A percentile compares a stretch with the other conserved stretches of the same genome.
These are phyloP conservation scores for Poteriospumella lacustris DNA, from an alignment of 108 stramenopile genomes.

Conservation along the genomic window DNA sequence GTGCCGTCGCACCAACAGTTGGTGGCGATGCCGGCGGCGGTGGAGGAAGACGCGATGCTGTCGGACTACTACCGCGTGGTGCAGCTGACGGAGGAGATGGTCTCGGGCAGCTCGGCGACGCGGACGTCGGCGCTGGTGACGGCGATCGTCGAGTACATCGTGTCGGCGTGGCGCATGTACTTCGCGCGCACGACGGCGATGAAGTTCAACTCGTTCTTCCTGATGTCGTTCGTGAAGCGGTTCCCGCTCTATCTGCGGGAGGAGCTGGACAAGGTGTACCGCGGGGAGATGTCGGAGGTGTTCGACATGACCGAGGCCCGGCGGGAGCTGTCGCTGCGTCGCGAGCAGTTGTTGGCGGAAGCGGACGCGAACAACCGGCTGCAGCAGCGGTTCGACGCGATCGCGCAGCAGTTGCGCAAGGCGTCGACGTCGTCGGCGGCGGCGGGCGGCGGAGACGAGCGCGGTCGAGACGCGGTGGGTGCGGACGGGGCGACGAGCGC, in stretches of 20 bases:
- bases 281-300: conserved; percentile 58
- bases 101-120: conserved; percentile 64
- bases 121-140: conserved; percentile 74
- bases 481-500: no score
- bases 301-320: conserved; percentile 54
- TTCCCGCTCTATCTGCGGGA: conserved; percentile 70
- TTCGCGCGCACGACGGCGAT: conserved; percentile 73
- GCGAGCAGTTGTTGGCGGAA: conserved; percentile 68
- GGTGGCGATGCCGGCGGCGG: no score
- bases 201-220: conserved; percentile 89
- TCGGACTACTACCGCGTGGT: conserved; percentile 67
- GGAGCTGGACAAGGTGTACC: conserved; percentile 66
- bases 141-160: conserved; percentile 79
- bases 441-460: no score
- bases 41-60: no score
- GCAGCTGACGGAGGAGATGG: conserved; percentile 80
- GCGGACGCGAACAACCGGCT: conserved; percentile 70
- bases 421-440: conserved; percentile 37
- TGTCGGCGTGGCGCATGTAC: conserved; percentile 70
- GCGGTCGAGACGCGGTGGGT: no score
- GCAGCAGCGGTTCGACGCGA: conserved; percentile 71
- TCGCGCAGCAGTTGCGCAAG: conserved; percentile 63
- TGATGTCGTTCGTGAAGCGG: conserved; percentile 80
- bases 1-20: no score
- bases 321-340: conserved; percentile 29